phyloP scores from a whole-genome alignment of 805 yeast species.

The Candida caryicola region DNA sequence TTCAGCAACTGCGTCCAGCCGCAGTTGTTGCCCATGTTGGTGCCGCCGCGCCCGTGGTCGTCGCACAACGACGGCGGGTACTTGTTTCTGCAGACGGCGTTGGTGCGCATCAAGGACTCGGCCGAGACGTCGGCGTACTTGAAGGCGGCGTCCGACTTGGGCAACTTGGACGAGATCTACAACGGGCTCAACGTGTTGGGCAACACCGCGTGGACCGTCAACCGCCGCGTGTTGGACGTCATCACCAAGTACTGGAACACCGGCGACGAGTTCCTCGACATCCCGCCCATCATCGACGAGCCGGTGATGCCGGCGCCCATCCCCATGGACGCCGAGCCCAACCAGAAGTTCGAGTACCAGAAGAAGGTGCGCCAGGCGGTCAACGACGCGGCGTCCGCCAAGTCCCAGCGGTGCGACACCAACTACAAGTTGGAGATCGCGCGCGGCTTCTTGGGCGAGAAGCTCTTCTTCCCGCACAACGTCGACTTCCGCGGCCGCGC shows the following conservation, averaged over 20 bases:
- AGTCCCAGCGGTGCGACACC: conserved; percentile 90
- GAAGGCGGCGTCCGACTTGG: conserved; percentile 74
- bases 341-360: conserved; percentile 65
- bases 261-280: conserved; percentile 73
- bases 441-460: conserved; percentile 79
- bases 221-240: conserved; percentile 62
- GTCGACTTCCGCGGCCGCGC: conserved; percentile 84
- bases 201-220: conserved; percentile 88
- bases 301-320: conserved; percentile 45
- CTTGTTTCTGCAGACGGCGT: conserved; percentile 54
- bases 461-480: conserved; percentile 74
- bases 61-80: conserved; percentile 84
- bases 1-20: conserved; percentile 71
- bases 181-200: conserved; percentile 86
- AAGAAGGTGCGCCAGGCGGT: conserved; percentile 54
- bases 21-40: conserved; percentile 88
- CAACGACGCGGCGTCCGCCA: conserved; percentile 59
- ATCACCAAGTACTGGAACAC: conserved; percentile 84
- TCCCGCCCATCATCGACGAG: conserved; percentile 48
- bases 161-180: conserved; percentile 63
- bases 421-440: conserved; percentile 95
- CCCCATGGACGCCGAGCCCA: conserved; percentile 75
- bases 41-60: conserved; percentile 87
- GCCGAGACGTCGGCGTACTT: conserved; percentile 89
- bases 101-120: conserved; percentile 78